phyloP scores from a whole-genome alignment of 768 basidiomycete species.

The Kwoniella dejecticola region DNA sequence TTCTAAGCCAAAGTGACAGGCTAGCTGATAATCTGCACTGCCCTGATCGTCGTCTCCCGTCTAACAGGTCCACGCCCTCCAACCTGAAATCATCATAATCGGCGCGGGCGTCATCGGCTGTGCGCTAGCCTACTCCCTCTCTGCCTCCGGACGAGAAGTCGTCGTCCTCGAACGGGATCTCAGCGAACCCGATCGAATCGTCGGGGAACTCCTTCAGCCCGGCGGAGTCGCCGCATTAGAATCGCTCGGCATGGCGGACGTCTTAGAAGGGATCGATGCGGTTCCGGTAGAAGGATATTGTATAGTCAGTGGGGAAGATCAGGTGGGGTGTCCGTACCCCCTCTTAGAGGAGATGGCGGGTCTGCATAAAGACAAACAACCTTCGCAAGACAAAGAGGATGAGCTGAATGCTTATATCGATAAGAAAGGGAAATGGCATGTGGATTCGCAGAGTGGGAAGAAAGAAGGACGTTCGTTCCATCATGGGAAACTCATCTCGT shows the following conservation, averaged over 20 bases:
- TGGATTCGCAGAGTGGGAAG: constrained; percentile 33
- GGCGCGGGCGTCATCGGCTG: constrained; percentile 90
- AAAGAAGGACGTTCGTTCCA: constrained; percentile 83
- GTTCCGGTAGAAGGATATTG: constrained; percentile 82
- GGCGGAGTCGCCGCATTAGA: constrained; percentile 78
- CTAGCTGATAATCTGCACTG: too few species aligned
- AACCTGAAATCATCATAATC: constrained; percentile 67
- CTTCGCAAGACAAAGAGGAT: too few species aligned
- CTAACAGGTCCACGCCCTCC: constrained; percentile 31
- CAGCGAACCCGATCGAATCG: constrained; percentile 90
- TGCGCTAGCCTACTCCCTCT: constrained; percentile 81
- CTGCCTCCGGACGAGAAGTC: constrained; percentile 70
- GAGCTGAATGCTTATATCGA: neutral
- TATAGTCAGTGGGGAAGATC: constrained; percentile 63
- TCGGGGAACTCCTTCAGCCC: constrained; percentile 94
- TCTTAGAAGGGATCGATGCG: constrained; percentile 85
- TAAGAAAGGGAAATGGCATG: constrained; percentile 33
- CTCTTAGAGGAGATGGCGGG: constrained; percentile 40
- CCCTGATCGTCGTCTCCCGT: neutral
- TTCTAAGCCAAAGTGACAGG: too few species aligned
- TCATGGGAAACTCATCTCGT: constrained; percentile 86
- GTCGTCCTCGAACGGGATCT: constrained; percentile 88
- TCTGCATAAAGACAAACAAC: neutral
- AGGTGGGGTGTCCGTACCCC: constrained; percentile 89
- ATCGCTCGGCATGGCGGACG: constrained; percentile 72